Percentiles rank a stretch among this genome's conserved stretches.
Evolutionary conservation across 768 basidiomycete species (phyloP).

Genomic region (Auricularia auricula-judae): DNA sequence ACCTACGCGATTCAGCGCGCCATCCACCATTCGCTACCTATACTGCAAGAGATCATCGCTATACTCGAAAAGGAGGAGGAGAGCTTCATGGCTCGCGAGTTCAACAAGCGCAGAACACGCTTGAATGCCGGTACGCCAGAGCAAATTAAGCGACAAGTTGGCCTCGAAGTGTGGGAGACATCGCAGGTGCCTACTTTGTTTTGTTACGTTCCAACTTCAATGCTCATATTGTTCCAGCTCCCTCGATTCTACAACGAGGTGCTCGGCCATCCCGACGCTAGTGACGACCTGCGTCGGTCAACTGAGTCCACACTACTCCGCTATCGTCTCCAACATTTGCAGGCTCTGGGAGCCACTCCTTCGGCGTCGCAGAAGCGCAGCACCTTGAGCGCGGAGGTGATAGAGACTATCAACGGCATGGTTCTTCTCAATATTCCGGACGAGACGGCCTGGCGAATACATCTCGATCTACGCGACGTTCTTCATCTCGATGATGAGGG

Average conservation of each 20-base stretch:
- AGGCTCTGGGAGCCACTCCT: constrained; percentile 37
- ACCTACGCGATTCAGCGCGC: constrained; percentile 44
- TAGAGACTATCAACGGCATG: constrained; percentile 62
- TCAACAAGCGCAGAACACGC: constrained; percentile 67
- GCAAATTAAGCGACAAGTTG: constrained; percentile 50
- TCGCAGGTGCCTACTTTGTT: constrained; percentile 39
- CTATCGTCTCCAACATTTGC: constrained; percentile 50
- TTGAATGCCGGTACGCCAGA: constrained; percentile 56
- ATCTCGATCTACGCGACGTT: constrained; percentile 63
- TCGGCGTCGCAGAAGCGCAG: constrained; percentile 28
- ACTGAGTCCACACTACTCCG: constrained; percentile 68
- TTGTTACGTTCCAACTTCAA: background rate
- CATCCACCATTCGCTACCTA: constrained; percentile 57
- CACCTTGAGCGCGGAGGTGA: constrained; percentile 46
- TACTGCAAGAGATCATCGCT: constrained; percentile 59
- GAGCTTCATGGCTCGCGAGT: constrained; percentile 45
- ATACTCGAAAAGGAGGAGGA: constrained; percentile 58
- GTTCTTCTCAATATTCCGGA: constrained; percentile 68
- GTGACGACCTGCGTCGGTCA: constrained; percentile 66
- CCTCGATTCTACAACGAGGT: constrained; percentile 66
- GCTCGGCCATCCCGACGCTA: constrained; percentile 68
- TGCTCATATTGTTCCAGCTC: constrained; percentile 30
- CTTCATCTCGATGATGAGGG: constrained; percentile 58
- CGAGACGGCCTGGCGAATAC: constrained; percentile 71
- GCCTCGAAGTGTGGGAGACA: constrained; percentile 45